Conservation (phyloP, 225 moss, liverwort and hornwort genomes). For the Thuidium tamariscinum region DNA sequence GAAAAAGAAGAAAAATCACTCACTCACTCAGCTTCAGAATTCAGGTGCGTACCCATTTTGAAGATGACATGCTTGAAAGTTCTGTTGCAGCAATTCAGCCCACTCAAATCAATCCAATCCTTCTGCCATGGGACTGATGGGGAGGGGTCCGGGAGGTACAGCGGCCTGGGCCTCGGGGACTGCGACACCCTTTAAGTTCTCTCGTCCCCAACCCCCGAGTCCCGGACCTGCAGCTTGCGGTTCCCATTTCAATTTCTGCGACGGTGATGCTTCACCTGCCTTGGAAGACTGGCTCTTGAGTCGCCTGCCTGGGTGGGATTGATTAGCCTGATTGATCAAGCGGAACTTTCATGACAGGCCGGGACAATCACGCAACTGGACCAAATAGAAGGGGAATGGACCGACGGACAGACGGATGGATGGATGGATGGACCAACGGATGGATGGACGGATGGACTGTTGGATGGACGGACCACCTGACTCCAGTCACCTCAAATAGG, state of each 20-base stretch:
- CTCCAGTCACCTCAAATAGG: neutral
- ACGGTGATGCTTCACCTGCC: neutral
- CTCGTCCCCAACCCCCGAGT: neutral
- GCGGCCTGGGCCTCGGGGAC: neutral
- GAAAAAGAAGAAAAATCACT: too few species aligned
- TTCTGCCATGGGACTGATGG: neutral
- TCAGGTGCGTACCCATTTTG: neutral
- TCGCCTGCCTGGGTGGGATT: neutral
- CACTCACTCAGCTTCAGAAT: neutral
- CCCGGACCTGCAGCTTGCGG: neutral
- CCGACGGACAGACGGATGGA: too few species aligned
- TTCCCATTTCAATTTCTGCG: neutral
- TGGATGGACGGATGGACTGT: too few species aligned
- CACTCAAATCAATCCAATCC: neutral
- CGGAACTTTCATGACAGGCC: neutral
- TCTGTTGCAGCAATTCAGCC: neutral
- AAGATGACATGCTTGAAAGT: neutral
- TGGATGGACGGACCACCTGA: too few species aligned
- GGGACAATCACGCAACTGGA: neutral
- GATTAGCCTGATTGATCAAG: conserved; percentile 6
- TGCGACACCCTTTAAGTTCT: neutral
- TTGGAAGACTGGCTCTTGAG: conserved; percentile 10
- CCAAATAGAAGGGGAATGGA: neutral
- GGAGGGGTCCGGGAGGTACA: neutral
- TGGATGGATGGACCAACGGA: neutral